A percentile compares a stretch with the other conserved stretches of the same genome.
phyloP scores from a whole-genome alignment of 129 eudicot species.

The Sambucus nigra region DNA sequence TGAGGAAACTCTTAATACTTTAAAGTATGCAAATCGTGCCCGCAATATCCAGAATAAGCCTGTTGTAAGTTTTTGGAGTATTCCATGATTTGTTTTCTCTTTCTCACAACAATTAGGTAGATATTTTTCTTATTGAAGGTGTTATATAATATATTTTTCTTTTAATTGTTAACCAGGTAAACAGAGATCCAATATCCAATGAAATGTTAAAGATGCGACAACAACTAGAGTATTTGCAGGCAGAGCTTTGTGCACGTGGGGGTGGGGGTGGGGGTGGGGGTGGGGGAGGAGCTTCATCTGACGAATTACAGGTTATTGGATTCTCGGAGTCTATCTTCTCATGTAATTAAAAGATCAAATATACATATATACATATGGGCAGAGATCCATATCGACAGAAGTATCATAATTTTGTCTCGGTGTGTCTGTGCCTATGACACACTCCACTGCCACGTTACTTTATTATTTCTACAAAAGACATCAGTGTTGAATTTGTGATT shows the following conservation, averaged over 20 bases:
- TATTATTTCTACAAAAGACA: too few relatives aligned
- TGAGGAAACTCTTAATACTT: slow-evolving; percentile 96
- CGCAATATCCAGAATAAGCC: slow-evolving; percentile 98
- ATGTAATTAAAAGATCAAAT: not conserved
- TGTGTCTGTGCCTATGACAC: too few relatives aligned
- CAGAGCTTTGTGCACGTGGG: slow-evolving; percentile 97
- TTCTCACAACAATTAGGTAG: slow-evolving; percentile 6
- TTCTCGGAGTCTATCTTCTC: not conserved
- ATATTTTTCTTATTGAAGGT: slow-evolving; percentile 8
- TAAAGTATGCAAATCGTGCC: slow-evolving; percentile 98
- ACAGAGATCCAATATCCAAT: slow-evolving; percentile 88
- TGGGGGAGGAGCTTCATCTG: slow-evolving; percentile 64
- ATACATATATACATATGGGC: not conserved
- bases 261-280: too few relatives aligned
- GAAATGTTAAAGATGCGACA: slow-evolving; percentile 98
- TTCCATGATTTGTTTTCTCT: not conserved
- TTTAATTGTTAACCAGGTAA: slow-evolving; percentile 41
- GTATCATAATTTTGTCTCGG: too few relatives aligned
- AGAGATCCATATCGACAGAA: too few relatives aligned
- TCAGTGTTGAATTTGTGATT: too few relatives aligned
- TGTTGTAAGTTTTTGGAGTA: slow-evolving; percentile 45
- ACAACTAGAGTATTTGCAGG: slow-evolving; percentile 89
- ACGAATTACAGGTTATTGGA: slow-evolving; percentile 65
- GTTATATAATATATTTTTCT: slow-evolving; percentile 1
- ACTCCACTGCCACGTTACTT: too few relatives aligned